phyloP scores from a whole-genome alignment of 495 filamentous ascomycete species.

The Amphirosellinia nigrospora region DNA sequence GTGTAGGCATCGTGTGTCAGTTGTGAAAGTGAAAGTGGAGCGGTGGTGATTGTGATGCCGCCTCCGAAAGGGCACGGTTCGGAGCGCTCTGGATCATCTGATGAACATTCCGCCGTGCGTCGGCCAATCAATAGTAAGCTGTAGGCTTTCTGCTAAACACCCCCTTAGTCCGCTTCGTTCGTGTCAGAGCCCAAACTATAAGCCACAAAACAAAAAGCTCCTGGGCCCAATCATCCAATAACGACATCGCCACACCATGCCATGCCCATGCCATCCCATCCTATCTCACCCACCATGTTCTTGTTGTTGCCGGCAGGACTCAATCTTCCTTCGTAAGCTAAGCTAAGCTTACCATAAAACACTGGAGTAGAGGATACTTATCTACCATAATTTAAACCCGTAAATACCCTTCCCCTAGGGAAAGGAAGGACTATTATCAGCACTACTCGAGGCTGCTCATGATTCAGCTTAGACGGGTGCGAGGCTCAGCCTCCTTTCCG shows the following conservation, averaged over 20 bases:
- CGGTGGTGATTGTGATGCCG: not conserved
- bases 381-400: too few species aligned
- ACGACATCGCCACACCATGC: too few species aligned
- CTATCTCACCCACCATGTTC: constrained; percentile 1
- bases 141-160: not conserved
- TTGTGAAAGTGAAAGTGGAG: not conserved
- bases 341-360: constrained; percentile 4
- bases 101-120: not conserved
- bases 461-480: constrained; percentile 6
- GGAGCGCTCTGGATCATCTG: constrained; percentile 11
- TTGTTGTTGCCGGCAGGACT: too few species aligned
- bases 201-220: not conserved
- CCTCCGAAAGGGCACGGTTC: constrained; percentile 4
- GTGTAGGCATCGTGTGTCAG: not conserved
- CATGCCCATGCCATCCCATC: too few species aligned
- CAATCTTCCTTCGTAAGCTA: not conserved
- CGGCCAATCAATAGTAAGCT: constrained; percentile 3
- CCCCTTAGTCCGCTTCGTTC: not conserved
- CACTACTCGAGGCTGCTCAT: constrained; percentile 4
- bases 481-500: constrained; percentile 2
- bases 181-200: constrained; percentile 10
- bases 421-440: constrained; percentile 7
- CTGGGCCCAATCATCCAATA: constrained; percentile 2
- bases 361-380: too few species aligned
- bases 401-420: not conserved